phyloP scores from a whole-genome alignment of 2,329 filamentous ascomycete species.

The Fusarium sterilihyphosum region DNA sequence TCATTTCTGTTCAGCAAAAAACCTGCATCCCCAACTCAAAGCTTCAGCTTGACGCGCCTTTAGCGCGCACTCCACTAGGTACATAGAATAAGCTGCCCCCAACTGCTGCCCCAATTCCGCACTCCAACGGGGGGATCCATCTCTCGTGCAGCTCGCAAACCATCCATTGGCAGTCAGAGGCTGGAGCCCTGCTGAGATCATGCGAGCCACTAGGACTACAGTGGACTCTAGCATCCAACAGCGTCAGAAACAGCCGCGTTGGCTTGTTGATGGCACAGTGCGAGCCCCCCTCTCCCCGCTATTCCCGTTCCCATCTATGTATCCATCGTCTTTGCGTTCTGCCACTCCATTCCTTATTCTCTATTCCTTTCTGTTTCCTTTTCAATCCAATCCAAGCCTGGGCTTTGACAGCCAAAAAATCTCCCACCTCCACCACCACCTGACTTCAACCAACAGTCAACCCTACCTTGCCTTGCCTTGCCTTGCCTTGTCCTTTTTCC shows the following conservation, averaged over 20 bases:
- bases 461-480: constrained; percentile 2
- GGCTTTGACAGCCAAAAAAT: constrained; percentile 42
- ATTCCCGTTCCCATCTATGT: constrained; percentile 45
- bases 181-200: constrained; percentile 19
- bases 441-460: constrained; percentile 12
- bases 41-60: constrained; percentile 23
- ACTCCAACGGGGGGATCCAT: constrained; percentile 9
- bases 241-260: constrained; percentile 27
- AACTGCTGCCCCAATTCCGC: constrained; percentile 31
- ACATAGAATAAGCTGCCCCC: constrained; percentile 28
- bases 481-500: neutral
- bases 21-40: constrained; percentile 1
- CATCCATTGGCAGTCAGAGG: constrained; percentile 9
- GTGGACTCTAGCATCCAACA: constrained; percentile 30
- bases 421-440: constrained; percentile 41
- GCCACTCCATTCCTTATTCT: constrained; percentile 34
- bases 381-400: constrained; percentile 26
- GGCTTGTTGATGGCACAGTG: constrained; percentile 32
- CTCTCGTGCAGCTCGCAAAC: constrained; percentile 19
- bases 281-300: constrained; percentile 13
- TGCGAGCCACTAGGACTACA: constrained; percentile 30
- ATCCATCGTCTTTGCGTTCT: constrained; percentile 38
- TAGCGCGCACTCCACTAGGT: constrained; percentile 30
- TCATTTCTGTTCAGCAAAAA: constrained; percentile 3
- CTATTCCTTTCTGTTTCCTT: constrained; percentile 36